Evolutionary conservation across 768 basidiomycete genomes (phyloP), one percentile per base, ranked within the genome.

Genomic region (Tylopilus sp.): DNA sequence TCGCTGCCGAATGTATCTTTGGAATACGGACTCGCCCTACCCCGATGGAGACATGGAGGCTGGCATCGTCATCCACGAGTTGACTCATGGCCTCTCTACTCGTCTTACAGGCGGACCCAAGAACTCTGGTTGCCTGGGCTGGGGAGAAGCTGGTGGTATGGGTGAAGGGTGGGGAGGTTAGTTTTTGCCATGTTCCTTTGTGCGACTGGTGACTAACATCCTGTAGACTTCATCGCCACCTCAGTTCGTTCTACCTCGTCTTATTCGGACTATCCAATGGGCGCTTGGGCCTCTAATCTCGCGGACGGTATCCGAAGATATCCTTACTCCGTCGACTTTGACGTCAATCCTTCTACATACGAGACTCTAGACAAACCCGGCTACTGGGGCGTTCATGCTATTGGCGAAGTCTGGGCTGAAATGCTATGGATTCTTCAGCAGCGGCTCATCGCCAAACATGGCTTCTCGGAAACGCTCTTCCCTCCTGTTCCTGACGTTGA

Each of bases 141-240:
- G 89, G 86, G 95, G 96, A 47, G 94, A 98, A 74, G 79, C 85
- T 25, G 96, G 96, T 34, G 96, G 94, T 24, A 98, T 98, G 95
- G 95, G 95, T 59, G 93, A 97, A 72, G 94, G 94, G 14, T 97
- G 94, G 94, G 94, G 94, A 57, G 85, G 83, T 80, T 51, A 41
- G 74, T 70, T 22, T 14, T 4, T 0, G 8, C n/a, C 6, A 5
- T 21, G 0, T 38, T 10, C 3, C 10, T 13, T 24, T 45, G 6
- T 10, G 52, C 6, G 46, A 41, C n/a, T n/a, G 6, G 16, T 22
- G 26, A 38, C 45, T 50, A 10, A 62, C 19, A 2, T 37, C 3
- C 22, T 11, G 28, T 44, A 77, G 90, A 94, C 62, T 93, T 86
- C 74, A 73, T 97, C 45, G 95, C 93, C 6, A 98, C 94, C 0